Percentiles rank a stretch among this genome's conserved stretches.
Evolutionary conservation across 129 eudicot genomes (phyloP).

Genomic region (Tagetes erecta): DNA sequence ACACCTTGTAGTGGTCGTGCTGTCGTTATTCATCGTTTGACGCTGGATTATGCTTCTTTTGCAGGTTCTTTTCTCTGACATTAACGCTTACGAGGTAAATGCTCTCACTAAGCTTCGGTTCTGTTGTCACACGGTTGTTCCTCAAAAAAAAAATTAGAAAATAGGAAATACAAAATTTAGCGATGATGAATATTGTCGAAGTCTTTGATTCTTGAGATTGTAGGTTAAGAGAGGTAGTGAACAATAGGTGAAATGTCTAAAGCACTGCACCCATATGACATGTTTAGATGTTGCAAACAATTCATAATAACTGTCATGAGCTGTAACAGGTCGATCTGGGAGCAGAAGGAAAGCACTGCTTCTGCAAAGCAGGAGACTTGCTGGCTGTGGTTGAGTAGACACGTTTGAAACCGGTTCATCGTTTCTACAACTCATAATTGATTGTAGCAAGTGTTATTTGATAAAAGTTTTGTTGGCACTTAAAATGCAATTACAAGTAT

Average conservation of each 20-base stretch:
- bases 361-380: conserved; percentile 82
- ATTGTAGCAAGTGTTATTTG: conserved; percentile 22
- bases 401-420: neutral
- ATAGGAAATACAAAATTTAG: neutral
- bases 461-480: conserved; percentile 25
- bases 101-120: neutral
- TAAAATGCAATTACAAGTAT: conserved; percentile 13
- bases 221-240: neutral
- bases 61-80: conserved; percentile 95
- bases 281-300: neutral
- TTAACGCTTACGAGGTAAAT: conserved; percentile 56
- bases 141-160: no score
- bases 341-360: conserved; percentile 63
- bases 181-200: neutral
- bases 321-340: conserved; percentile 84
- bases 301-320: neutral
- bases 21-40: conserved; percentile 5
- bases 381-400: conserved; percentile 85
- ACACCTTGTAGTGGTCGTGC: neutral
- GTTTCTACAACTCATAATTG: conserved; percentile 2
- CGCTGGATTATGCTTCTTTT: conserved; percentile 13
- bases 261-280: neutral
- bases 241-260: neutral
- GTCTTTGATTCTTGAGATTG: neutral
- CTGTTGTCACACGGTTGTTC: neutral